Evolutionary conservation across 78 protist species (phyloP), one percentile per base, ranked within the genome.

Genomic region (Dictyostelium citrinum): DNA sequence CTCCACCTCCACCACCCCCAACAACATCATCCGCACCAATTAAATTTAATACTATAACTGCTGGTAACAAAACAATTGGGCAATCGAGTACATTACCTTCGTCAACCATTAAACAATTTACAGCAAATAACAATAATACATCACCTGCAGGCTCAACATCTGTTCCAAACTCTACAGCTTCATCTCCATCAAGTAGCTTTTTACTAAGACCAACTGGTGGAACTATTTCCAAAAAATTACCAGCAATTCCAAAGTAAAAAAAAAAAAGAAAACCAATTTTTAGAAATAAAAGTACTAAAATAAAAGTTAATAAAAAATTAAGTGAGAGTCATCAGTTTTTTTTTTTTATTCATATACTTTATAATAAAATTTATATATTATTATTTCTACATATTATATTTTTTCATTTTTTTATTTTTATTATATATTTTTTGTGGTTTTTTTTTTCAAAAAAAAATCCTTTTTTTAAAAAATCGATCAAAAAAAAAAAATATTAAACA

Each of bases 191-290:
- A 24, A 29, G 11, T 46, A 77, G 67, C 31, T 35, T 24, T 27
- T 27, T 46, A 77, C n/a, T 75, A 41, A 75, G 81, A 75, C 60
- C 81, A 20, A 75, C 81, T 41, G 81, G 81, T n/a, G 20, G 35
- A 39, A 22, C 16, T 71, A 55, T 55, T 20, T 39, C 41, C 24
- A 75, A 75, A 75, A 75, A 75, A 43, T 43, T 43, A 41, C 81
- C 81, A 16, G 81, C 81, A 70, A 33, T 70, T 5, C 77, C 77
- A 33, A 68, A 10, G 6, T 5, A 68, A 29, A 31, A 68, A 29
- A 14, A 70, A 39, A 67, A 67, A 67, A 9, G 24, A 22, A 67
- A 24, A 31, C 5, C 43, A 39, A 39, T 39, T 39, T 39, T 7
- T 7, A 39, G 43, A 39, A 39, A 39, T 5, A 37, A 39, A 39